Percentiles rank a stretch among this genome's conserved stretches.
phyloP scores from a whole-genome alignment of 2,329 filamentous ascomycete species.

The Domatiomyces catenatus region DNA sequence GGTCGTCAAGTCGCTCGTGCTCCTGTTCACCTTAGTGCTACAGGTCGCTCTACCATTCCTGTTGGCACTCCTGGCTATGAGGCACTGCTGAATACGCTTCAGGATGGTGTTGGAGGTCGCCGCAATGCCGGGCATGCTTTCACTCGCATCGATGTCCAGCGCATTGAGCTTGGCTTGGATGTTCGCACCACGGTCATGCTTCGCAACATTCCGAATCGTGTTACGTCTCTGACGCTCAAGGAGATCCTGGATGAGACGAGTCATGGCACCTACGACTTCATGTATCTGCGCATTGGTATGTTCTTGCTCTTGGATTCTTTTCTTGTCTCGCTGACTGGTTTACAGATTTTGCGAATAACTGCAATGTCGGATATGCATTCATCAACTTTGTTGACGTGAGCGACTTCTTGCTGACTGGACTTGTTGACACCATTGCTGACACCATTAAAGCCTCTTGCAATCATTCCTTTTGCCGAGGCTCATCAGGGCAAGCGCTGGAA shows the following conservation, averaged over 20 bases:
- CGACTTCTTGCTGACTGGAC: conserved; percentile 1
- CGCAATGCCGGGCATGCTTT: conserved; percentile 8
- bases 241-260: conserved; percentile 62
- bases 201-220: conserved; percentile 84
- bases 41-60: conserved; percentile 27
- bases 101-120: conserved; percentile 6
- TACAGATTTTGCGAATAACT: conserved; percentile 60
- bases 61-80: conserved; percentile 19
- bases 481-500: conserved; percentile 61
- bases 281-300: conserved; percentile 72
- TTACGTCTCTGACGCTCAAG: conserved; percentile 61
- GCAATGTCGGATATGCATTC: conserved; percentile 92
- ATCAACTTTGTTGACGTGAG: conserved; percentile 80
- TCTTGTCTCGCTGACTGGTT: conserved; percentile 3
- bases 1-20: background rate
- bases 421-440: conserved; percentile 1
- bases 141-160: conserved; percentile 24
- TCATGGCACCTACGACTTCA: conserved; percentile 77
- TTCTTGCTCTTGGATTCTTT: background rate
- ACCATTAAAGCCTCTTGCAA: conserved; percentile 9
- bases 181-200: conserved; percentile 80
- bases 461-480: conserved; percentile 44
- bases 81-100: conserved; percentile 16
- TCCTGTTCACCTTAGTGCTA: conserved; percentile 20
- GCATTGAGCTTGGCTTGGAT: conserved; percentile 46